Evolutionary conservation across 108 stramenopile species (phyloP), one percentile per base, ranked within the genome.

Genomic region (Cylindrotheca fusiformis): DNA sequence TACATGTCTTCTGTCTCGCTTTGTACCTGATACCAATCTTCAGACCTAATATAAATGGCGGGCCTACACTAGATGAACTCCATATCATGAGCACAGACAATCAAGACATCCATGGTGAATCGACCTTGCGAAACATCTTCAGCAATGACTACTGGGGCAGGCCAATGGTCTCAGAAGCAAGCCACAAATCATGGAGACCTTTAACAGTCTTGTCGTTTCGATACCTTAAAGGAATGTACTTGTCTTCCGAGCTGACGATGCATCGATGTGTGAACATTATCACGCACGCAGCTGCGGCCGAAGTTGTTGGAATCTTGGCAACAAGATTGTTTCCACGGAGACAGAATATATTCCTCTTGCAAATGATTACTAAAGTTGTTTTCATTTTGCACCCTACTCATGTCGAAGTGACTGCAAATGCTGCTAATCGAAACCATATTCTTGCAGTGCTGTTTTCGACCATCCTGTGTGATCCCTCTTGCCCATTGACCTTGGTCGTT

Each of bases 381-480:
- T 92, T 92, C 55, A 61, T 55, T 17, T 20, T 88, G 30, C 91
- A 93, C 61, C 88, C 91, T 3, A 72, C 82, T 10, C 91, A 93
- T 58, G 87, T 93, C 10, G 91, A 93, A 64, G 81, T 76, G 5
- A 88, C 88, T 0, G 87, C 84, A 60, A 93, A 93, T 75, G 86
- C 82, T 4, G 91, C 91, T 46, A 93, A 93, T 72, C 87, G 91
- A 56, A 83, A 85, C 21, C 91, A 93, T 67, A 30, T 93, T 14
- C 44, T 93, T 48, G 87, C 86, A 32, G 66, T 89, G 14, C 45
- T 89, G 14, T 81, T 69, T 44, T 70, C 69, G 36, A 27, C 53
- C 0, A 32, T 71, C 17, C 50, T 81, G 21, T 54, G 73, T 19
- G 81, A 86, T 62, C 77, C 83, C 0, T 12, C 10, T 48, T 61